A percentile compares a stretch with the other conserved stretches of the same genome.
phyloP scores from a whole-genome alignment of 2,329 filamentous ascomycete genomes.

The Coleophoma eucalyptorum region DNA sequence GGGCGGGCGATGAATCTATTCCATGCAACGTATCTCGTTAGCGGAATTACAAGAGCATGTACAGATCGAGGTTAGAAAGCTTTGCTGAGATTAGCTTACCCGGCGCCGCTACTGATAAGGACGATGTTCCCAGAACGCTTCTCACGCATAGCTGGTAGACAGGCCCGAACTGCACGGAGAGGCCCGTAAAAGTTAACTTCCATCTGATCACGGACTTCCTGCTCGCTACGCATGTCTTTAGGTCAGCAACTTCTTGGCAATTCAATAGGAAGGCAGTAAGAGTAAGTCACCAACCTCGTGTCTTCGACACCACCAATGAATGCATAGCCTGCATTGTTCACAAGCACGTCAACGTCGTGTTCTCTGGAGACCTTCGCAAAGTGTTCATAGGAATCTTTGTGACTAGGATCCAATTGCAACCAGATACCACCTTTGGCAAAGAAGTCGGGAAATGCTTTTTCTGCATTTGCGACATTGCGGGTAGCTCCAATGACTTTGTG shows the following conservation, averaged over 20 bases:
- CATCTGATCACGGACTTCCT: slow-evolving; percentile 26
- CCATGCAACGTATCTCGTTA: not conserved
- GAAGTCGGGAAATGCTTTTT: not conserved
- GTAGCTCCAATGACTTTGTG: slow-evolving; percentile 40
- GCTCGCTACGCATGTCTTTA: not conserved
- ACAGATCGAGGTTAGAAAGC: not conserved
- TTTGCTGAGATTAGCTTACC: slow-evolving; percentile 3
- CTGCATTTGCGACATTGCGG: slow-evolving; percentile 21
- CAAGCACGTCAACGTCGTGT: slow-evolving; percentile 7
- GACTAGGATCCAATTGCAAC: not conserved
- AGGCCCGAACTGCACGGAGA: slow-evolving; percentile 42
- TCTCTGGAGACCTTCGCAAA: not conserved
- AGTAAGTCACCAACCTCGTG: slow-evolving; percentile 21
- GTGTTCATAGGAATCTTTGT: not conserved
- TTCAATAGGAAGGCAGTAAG: not conserved
- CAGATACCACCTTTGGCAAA: not conserved
- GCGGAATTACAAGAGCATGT: not conserved
- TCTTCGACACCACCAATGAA: slow-evolving; percentile 46
- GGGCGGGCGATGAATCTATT: slow-evolving; percentile 13
- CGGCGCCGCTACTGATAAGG: slow-evolving; percentile 1
- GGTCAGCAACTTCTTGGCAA: not conserved
- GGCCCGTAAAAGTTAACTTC: slow-evolving; percentile 50
- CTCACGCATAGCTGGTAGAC: slow-evolving; percentile 39
- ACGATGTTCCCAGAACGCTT: slow-evolving; percentile 29
- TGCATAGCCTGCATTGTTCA: slow-evolving; percentile 25